Percentiles rank a stretch among this genome's conserved stretches.
phyloP scores from a whole-genome alignment of 768 basidiomycete genomes.

The Thelephora ganbajun region DNA sequence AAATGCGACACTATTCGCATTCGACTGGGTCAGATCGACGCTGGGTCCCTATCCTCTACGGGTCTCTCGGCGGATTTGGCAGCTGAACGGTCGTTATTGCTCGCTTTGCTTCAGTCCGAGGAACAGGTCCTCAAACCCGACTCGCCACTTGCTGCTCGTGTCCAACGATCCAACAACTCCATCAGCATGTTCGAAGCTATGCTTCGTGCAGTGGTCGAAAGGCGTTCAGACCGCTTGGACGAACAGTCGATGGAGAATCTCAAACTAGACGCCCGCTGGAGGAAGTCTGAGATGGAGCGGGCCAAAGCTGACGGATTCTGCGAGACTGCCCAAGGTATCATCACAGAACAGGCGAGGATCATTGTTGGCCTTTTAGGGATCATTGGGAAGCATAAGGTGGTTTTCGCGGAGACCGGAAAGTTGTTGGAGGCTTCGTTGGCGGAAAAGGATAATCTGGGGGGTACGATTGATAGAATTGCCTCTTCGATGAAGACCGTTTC shows the following conservation, averaged over 20 bases:
- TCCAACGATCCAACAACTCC: constrained; percentile 62
- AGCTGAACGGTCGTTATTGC: constrained; percentile 59
- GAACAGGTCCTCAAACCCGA: constrained; percentile 48
- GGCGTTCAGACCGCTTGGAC: constrained; percentile 68
- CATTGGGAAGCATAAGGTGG: constrained; percentile 64
- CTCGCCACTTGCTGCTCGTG: constrained; percentile 41
- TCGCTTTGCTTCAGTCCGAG: constrained; percentile 53
- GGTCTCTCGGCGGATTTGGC: constrained; percentile 43
- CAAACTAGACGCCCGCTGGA: constrained; percentile 51
- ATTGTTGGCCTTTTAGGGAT: constrained; percentile 66
- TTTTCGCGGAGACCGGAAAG: constrained; percentile 45
- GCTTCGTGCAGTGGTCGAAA: constrained; percentile 68
- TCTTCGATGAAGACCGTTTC: constrained; percentile 37
- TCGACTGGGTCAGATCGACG: constrained; percentile 45
- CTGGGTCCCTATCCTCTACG: constrained; percentile 21
- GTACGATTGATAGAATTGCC: constrained; percentile 33
- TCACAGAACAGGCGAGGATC: constrained; percentile 50
- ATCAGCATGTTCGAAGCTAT: constrained; percentile 76
- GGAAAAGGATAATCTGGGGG: constrained; percentile 21
- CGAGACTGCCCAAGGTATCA: constrained; percentile 46
- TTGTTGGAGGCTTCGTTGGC: constrained; percentile 26
- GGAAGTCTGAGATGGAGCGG: constrained; percentile 59
- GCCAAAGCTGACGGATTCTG: constrained; percentile 52
- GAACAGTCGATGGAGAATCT: constrained; percentile 55
- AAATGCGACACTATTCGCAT: constrained; percentile 51